Percentiles rank a stretch among this genome's conserved stretches.
Evolutionary conservation across 805 yeast genomes (phyloP).

Genomic region (Kuraishia cidri): DNA sequence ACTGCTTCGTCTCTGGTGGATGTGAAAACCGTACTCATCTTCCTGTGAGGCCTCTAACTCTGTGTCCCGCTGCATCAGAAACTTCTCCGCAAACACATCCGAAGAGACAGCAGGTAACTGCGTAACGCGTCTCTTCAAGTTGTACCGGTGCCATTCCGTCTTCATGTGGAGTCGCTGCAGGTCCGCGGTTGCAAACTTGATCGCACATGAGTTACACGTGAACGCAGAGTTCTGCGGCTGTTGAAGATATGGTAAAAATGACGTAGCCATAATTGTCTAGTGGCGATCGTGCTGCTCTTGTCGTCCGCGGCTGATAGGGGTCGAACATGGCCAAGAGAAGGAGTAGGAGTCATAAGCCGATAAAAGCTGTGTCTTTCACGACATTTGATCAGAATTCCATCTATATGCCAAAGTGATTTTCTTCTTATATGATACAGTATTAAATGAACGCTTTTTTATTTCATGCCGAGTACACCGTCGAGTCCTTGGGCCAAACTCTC

Average conservation of each 20-base stretch:
- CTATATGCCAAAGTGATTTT: too few relatives aligned
- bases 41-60: constrained; percentile 19
- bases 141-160: constrained; percentile 42
- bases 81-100: constrained; percentile 14
- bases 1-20: constrained; percentile 18
- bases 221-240: constrained; percentile 1
- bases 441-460: too few relatives aligned
- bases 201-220: constrained; percentile 32
- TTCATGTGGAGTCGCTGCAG: constrained; percentile 39
- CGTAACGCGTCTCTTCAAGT: constrained; percentile 38
- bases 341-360: too few relatives aligned
- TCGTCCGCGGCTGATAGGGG: too few relatives aligned
- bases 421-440: too few relatives aligned
- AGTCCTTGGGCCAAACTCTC: constrained; percentile 79
- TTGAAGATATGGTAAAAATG: not conserved
- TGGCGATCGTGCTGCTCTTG: too few relatives aligned
- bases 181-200: constrained; percentile 28
- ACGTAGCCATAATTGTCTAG: not conserved
- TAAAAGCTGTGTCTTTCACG: too few relatives aligned
- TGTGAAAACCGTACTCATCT: constrained; percentile 47
- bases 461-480: constrained; percentile 13
- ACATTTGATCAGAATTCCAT: too few relatives aligned
- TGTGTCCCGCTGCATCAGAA: constrained; percentile 3
- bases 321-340: too few relatives aligned
- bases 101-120: constrained; percentile 34